Evolutionary conservation across 208 protist genomes (phyloP).

Genomic region (Acanthamoeba lenticulata): DNA sequence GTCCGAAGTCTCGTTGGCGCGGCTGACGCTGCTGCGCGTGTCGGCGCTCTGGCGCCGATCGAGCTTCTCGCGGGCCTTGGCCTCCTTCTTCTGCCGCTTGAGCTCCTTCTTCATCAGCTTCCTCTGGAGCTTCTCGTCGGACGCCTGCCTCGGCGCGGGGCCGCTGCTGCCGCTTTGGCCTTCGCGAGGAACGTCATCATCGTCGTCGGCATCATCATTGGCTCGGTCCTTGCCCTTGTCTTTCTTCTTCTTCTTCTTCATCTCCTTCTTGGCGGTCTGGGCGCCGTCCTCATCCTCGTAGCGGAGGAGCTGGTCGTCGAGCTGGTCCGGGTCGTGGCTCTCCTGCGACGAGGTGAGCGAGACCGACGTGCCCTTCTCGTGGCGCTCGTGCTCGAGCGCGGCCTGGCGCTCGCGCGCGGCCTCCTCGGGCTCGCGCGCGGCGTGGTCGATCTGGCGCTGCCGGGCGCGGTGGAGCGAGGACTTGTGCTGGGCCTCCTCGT

Average conservation of each 20-base stretch:
- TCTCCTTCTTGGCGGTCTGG: background rate
- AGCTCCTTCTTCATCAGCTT: background rate
- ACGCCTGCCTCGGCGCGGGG: background rate
- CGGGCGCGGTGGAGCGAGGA: background rate
- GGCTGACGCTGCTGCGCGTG: background rate
- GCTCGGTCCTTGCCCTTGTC: background rate
- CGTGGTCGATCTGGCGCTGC: background rate
- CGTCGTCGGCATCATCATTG: no score
- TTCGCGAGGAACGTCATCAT: no score
- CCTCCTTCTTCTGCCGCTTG: background rate
- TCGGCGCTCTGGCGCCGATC: background rate
- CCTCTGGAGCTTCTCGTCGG: background rate
- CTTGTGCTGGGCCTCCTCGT: background rate
- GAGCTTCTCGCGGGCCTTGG: background rate
- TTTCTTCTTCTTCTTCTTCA: background rate
- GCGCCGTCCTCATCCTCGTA: background rate
- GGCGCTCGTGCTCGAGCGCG: background rate
- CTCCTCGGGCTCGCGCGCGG: background rate
- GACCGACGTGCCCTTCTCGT: background rate
- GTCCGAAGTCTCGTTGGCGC: background rate
- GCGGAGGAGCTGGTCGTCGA: background rate
- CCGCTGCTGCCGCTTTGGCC: background rate
- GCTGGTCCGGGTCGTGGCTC: background rate
- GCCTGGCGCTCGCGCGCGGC: background rate
- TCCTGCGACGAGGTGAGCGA: background rate